phyloP scores from a whole-genome alignment of 495 filamentous ascomycete species.

The Neurospora discreta region DNA sequence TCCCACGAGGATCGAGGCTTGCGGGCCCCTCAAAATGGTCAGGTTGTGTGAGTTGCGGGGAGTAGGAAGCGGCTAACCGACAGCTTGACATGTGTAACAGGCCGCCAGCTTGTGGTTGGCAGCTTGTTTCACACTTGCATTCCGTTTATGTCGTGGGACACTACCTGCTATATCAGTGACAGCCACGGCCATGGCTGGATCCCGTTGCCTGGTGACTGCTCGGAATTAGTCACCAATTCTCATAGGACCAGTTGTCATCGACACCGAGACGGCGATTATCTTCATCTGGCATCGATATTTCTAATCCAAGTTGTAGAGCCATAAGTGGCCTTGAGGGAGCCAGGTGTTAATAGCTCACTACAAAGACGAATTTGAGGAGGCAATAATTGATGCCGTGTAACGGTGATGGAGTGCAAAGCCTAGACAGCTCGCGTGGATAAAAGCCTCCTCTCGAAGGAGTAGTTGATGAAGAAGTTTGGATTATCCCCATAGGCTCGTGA shows the following conservation, averaged over 20 bases:
- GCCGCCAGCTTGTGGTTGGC: neutral
- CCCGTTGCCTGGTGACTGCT: neutral
- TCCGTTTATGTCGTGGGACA: neutral
- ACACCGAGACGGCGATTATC: neutral
- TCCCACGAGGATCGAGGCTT: neutral
- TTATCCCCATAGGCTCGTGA: neutral
- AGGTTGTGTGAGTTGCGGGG: neutral
- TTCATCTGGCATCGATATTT: neutral
- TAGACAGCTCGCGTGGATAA: neutral
- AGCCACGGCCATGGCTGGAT: neutral
- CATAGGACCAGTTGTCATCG: neutral
- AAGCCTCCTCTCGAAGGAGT: constrained; percentile 3
- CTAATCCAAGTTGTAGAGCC: neutral
- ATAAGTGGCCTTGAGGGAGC: neutral
- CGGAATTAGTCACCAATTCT: neutral
- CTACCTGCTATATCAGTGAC: neutral
- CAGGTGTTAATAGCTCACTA: neutral
- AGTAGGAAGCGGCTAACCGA: neutral
- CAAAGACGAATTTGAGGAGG: neutral
- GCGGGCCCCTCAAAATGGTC: neutral
- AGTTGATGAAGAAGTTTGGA: neutral
- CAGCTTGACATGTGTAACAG: neutral
- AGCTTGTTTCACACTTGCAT: neutral
- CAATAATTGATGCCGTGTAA: neutral
- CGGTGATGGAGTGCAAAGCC: neutral